Percentiles rank a stretch among this genome's conserved stretches.
These are phyloP conservation scores for Blastobotrys parvus DNA, from an alignment of 805 yeast genomes.

Conservation along the genomic window DNA sequence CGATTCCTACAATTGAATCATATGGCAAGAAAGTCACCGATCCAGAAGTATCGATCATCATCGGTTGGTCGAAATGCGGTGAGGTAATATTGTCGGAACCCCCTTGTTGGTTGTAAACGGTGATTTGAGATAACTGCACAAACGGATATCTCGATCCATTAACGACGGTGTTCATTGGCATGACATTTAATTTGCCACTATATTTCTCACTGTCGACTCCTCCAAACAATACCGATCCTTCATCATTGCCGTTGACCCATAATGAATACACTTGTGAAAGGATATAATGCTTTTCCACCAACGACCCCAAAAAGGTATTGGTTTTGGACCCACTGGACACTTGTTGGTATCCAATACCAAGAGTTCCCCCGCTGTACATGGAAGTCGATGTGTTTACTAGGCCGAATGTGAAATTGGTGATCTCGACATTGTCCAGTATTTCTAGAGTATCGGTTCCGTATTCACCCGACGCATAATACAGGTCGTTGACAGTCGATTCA, in stretches of 20 bases:
- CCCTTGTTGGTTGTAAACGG: background rate
- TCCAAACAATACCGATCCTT: conserved; percentile 16
- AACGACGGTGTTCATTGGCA: conserved; percentile 9
- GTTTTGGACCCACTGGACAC: conserved; percentile 6
- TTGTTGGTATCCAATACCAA: conserved; percentile 13
- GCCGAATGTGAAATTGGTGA: conserved; percentile 7
- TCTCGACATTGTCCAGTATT: background rate
- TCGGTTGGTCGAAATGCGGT: conserved; percentile 9
- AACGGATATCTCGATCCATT: conserved; percentile 6
- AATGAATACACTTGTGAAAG: too few species aligned
- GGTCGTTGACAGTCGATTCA: conserved; percentile 5
- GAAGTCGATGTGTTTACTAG: conserved; percentile 5
- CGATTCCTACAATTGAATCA: conserved; percentile 16
- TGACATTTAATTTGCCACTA: conserved; percentile 13
- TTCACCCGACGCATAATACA: conserved; percentile 6
- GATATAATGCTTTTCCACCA: background rate
- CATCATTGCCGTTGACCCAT: background rate
- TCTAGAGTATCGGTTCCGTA: conserved; percentile 10
- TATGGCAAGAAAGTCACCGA: conserved; percentile 18
- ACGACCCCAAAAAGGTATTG: conserved; percentile 4
- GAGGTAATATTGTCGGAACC: conserved; percentile 3
- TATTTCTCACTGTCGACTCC: conserved; percentile 17
- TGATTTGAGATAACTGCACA: conserved; percentile 10
- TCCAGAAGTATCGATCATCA: conserved; percentile 16
- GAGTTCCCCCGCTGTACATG: conserved; percentile 9